phyloP scores from a whole-genome alignment of 768 basidiomycete genomes.

The Podaxis sp. region DNA sequence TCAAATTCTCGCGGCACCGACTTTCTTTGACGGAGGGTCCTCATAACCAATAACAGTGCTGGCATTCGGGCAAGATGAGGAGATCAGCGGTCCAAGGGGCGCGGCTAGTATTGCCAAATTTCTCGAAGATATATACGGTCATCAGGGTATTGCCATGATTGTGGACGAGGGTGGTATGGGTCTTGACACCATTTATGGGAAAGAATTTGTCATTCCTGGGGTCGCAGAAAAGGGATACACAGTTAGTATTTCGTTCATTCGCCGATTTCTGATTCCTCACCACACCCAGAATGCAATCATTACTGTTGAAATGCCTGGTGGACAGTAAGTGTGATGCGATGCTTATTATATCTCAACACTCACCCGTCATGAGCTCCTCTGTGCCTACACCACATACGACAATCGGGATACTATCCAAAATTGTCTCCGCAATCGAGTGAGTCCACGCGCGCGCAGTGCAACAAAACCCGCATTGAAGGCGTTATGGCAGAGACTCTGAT shows the following conservation, averaged over 20 bases:
- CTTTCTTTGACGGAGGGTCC: not conserved
- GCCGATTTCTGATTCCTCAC: not conserved
- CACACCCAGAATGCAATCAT: constrained; percentile 26
- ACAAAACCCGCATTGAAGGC: not conserved
- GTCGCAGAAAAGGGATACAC: constrained; percentile 33
- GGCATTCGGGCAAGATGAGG: constrained; percentile 34
- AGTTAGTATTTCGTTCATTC: constrained; percentile 18
- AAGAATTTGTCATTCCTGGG: constrained; percentile 30
- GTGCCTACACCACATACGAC: constrained; percentile 27
- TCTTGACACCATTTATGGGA: constrained; percentile 23
- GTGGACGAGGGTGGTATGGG: constrained; percentile 34
- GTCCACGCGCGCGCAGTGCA: not conserved
- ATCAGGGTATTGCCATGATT: constrained; percentile 31
- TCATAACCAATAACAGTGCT: constrained; percentile 21
- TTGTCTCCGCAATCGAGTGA: constrained; percentile 29
- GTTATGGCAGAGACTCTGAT: constrained; percentile 23
- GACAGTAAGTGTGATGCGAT: constrained; percentile 25
- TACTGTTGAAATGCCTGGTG: constrained; percentile 30
- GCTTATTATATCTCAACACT: not conserved
- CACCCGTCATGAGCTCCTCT: constrained; percentile 24
- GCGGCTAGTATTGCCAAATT: constrained; percentile 26
- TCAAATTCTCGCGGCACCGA: not conserved
- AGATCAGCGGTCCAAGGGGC: constrained; percentile 30
- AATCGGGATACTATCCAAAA: constrained; percentile 32
- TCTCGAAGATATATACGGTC: constrained; percentile 24